phyloP scores from a whole-genome alignment of 768 basidiomycete species.

The Phanerochaete sordida region DNA sequence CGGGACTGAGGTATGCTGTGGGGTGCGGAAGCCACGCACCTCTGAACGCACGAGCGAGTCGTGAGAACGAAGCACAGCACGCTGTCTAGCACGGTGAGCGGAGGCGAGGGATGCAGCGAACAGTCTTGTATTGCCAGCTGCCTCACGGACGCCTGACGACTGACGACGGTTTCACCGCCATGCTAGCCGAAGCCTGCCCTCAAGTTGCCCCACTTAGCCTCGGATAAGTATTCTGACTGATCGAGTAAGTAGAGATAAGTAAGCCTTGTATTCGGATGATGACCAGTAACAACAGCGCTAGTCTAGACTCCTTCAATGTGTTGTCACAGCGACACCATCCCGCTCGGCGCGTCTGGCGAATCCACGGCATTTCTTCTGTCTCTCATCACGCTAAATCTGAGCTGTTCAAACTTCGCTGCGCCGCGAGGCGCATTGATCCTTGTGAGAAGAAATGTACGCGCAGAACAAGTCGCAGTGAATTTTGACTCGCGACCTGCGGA shows the following conservation, averaged over 20 bases:
- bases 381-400: neutral
- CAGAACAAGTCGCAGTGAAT: neutral
- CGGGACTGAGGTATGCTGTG: neutral
- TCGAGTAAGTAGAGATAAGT: neutral
- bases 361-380: neutral
- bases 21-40: constrained; percentile 9
- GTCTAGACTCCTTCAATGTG: neutral
- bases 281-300: neutral
- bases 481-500: too few relatives aligned
- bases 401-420: neutral
- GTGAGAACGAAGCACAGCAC: constrained; percentile 10
- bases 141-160: constrained; percentile 24
- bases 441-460: neutral
- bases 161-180: constrained; percentile 26
- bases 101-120: constrained; percentile 15
- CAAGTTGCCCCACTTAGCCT: constrained; percentile 3
- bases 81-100: constrained; percentile 17
- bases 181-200: constrained; percentile 11
- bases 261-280: neutral
- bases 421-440: neutral
- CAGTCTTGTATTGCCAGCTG: constrained; percentile 20
- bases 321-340: constrained; percentile 2
- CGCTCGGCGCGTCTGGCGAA: neutral
- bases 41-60: constrained; percentile 5
- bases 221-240: neutral